Conservation (phyloP, 2,329 filamentous ascomycete genomes). For the Paecilomyces niveus region DNA sequence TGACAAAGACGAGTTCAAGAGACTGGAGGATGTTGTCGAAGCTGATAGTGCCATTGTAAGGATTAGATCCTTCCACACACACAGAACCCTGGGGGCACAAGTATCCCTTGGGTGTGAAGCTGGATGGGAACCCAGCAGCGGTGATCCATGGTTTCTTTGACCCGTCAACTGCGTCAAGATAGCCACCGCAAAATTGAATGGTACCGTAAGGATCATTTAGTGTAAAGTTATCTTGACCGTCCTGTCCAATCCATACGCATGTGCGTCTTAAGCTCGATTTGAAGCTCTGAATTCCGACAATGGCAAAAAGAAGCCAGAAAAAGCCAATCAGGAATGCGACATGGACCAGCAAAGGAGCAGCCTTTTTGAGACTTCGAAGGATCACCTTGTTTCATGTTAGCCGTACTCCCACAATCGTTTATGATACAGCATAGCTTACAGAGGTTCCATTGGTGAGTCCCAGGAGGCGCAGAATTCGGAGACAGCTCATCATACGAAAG, state of each 20-base stretch:
- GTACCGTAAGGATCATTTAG: slow-evolving; percentile 48
- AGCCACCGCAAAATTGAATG: slow-evolving; percentile 79
- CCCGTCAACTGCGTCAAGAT: slow-evolving; percentile 57
- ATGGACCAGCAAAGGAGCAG: slow-evolving; percentile 81
- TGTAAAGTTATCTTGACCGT: slow-evolving; percentile 31
- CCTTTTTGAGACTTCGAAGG: slow-evolving; percentile 88
- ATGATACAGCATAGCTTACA: slow-evolving; percentile 44
- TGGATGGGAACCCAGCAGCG: slow-evolving; percentile 44
- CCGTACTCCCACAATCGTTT: not conserved
- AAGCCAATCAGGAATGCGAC: slow-evolving; percentile 92
- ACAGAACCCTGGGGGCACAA: slow-evolving; percentile 77
- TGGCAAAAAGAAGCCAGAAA: slow-evolving; percentile 96
- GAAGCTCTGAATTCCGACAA: slow-evolving; percentile 94
- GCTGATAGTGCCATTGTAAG: slow-evolving; percentile 77
- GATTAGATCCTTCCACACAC: slow-evolving; percentile 73
- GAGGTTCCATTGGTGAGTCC: slow-evolving; percentile 89
- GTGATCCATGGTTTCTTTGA: slow-evolving; percentile 62
- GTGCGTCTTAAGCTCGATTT: slow-evolving; percentile 71
- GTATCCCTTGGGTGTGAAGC: slow-evolving; percentile 64
- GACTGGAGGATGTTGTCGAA: slow-evolving; percentile 95
- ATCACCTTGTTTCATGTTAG: slow-evolving; percentile 59
- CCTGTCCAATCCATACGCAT: slow-evolving; percentile 69
- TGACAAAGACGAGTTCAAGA: slow-evolving; percentile 88
- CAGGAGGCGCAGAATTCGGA: slow-evolving; percentile 86
- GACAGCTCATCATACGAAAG: slow-evolving; percentile 92